A percentile compares a stretch with the other conserved stretches of the same genome.
Conservation (phyloP, 2,329 filamentous ascomycete species). For the Cercospora beticola region DNA sequence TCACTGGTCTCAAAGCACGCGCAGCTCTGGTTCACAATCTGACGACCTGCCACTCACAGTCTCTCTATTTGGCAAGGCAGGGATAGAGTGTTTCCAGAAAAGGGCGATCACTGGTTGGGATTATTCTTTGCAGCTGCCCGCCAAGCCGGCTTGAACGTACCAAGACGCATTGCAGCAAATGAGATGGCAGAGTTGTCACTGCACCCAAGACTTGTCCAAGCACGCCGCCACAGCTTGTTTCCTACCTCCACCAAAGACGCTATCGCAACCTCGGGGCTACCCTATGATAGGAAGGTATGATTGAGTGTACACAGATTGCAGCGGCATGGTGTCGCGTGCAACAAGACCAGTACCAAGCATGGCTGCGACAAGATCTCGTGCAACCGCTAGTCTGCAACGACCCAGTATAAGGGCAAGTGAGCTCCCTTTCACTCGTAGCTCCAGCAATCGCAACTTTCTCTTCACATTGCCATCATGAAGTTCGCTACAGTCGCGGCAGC, state of each 20-base stretch:
- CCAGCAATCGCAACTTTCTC: neutral
- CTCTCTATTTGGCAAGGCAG: neutral
- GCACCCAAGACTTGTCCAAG: constrained; percentile 9
- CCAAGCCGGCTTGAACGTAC: constrained; percentile 10
- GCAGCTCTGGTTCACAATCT: neutral
- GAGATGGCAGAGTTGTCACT: neutral
- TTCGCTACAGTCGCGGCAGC: constrained; percentile 20
- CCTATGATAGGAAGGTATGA: constrained; percentile 23
- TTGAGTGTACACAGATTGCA: constrained; percentile 6
- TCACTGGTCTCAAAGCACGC: neutral
- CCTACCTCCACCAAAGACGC: neutral
- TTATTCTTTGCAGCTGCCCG: neutral
- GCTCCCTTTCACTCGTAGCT: neutral
- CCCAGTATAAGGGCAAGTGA: constrained; percentile 8
- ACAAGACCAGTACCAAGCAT: constrained; percentile 1
- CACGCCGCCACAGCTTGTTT: constrained; percentile 1
- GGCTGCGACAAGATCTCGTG: constrained; percentile 1
- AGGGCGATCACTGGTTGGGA: constrained; percentile 1
- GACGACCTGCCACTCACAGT: neutral
- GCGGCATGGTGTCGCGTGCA: constrained; percentile 10
- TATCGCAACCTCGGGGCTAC: constrained; percentile 1
- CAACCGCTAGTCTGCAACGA: neutral
- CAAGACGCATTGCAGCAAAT: constrained; percentile 9
- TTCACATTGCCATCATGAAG: constrained; percentile 20
- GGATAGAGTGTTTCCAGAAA: neutral